Conservation (phyloP, 768 basidiomycete genomes). For the Boletus barrowsii region DNA sequence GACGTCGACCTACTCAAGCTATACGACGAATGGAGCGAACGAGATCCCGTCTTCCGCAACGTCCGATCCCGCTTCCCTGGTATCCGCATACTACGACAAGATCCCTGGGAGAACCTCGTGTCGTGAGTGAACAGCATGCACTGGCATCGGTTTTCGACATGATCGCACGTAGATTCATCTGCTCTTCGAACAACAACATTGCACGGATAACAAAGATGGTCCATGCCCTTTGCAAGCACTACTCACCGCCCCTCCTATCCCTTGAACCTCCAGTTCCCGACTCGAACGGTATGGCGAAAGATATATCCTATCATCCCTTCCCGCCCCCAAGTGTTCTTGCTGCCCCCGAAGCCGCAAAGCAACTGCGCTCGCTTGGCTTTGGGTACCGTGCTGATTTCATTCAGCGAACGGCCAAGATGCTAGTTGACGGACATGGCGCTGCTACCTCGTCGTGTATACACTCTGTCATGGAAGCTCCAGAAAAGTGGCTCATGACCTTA, state of each 20-base stretch:
- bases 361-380: conserved; percentile 82
- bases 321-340: conserved; percentile 73
- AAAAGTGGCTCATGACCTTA: conserved; percentile 58
- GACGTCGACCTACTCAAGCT: conserved; percentile 66
- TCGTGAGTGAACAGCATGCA: conserved; percentile 57
- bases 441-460: not conserved
- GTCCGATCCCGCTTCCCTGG: conserved; percentile 68
- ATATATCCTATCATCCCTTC: conserved; percentile 69
- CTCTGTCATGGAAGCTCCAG: conserved; percentile 43
- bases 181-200: conserved; percentile 97
- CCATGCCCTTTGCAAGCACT: conserved; percentile 73
- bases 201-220: conserved; percentile 93
- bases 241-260: conserved; percentile 66
- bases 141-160: conserved; percentile 7
- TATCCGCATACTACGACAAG: conserved; percentile 84
- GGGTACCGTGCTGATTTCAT: conserved; percentile 95
- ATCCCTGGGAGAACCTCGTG: conserved; percentile 93
- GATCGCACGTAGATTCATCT: conserved; percentile 73
- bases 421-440: conserved; percentile 52
- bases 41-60: conserved; percentile 72
- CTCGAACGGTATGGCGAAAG: conserved; percentile 33
- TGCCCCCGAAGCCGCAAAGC: conserved; percentile 51
- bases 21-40: conserved; percentile 71
- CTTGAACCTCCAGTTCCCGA: conserved; percentile 32
- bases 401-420: conserved; percentile 75